Conservation (phyloP, 1,139 yeast genomes). For the Debaryomyces robertsiae region DNA sequence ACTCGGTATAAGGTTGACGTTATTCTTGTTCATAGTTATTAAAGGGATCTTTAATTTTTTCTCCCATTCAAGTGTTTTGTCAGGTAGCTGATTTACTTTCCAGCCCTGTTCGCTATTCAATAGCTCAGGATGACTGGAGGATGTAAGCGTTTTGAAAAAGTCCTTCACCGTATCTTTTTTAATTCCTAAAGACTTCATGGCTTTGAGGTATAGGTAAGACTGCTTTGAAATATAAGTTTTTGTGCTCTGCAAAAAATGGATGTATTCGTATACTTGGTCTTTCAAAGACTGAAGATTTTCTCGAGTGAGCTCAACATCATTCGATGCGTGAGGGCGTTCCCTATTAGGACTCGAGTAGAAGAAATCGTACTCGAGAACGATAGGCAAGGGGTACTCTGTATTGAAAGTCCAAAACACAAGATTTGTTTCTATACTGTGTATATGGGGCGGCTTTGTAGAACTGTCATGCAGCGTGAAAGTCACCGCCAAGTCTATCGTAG, state of each 20-base stretch:
- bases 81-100: constrained; percentile 26
- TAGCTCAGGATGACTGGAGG: constrained; percentile 24
- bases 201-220: constrained; percentile 40
- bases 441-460: constrained; percentile 33
- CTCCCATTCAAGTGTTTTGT: constrained; percentile 29
- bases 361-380: constrained; percentile 44
- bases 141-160: constrained; percentile 33
- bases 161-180: constrained; percentile 46
- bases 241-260: constrained; percentile 38
- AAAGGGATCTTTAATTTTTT: constrained; percentile 36
- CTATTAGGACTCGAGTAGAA: constrained; percentile 36
- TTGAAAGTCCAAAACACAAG: constrained; percentile 46
- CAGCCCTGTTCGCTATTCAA: constrained; percentile 31
- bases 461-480: constrained; percentile 23
- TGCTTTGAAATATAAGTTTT: constrained; percentile 36
- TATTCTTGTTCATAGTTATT: constrained; percentile 37
- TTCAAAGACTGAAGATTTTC: constrained; percentile 40
- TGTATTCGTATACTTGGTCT: constrained; percentile 37
- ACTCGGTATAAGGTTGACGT: constrained; percentile 43
- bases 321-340: constrained; percentile 19
- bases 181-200: constrained; percentile 41
- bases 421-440: constrained; percentile 37
- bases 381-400: constrained; percentile 47
- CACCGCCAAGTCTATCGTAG: constrained; percentile 30
- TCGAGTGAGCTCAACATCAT: constrained; percentile 37